Conservation (phyloP, 2,329 filamentous ascomycete species). For the Diaporthe helianthi region DNA sequence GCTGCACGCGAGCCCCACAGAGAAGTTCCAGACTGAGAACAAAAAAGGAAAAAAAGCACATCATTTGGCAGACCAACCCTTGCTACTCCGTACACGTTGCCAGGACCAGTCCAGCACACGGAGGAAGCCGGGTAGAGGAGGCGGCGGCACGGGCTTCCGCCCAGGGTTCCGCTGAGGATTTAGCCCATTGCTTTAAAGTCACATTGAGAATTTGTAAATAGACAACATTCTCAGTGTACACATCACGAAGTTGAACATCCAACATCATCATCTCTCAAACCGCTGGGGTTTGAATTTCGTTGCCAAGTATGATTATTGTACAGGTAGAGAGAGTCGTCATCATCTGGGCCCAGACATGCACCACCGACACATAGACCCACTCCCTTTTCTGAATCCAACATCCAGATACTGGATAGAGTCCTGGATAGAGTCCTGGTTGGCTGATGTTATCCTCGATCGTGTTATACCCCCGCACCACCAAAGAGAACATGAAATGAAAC, state of each 20-base stretch:
- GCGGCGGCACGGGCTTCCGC: neutral
- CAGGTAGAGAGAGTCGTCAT: neutral
- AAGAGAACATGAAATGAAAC: constrained; percentile 12
- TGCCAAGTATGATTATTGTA: neutral
- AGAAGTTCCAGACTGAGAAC: neutral
- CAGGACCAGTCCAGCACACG: neutral
- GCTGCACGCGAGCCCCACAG: neutral
- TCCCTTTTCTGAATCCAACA: neutral
- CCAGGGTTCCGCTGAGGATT: neutral
- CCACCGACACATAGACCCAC: neutral
- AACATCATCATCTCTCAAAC: neutral
- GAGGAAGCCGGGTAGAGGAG: neutral
- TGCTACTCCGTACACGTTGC: neutral
- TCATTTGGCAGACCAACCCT: neutral
- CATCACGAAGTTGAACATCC: neutral
- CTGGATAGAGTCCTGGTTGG: neutral
- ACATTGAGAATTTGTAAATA: too few species aligned
- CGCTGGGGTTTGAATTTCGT: neutral
- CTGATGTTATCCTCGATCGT: neutral
- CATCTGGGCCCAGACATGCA: constrained; percentile 1
- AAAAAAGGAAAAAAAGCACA: neutral
- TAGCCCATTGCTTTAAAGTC: neutral
- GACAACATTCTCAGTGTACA: too few species aligned
- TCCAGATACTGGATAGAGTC: neutral
- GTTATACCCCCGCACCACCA: neutral